A percentile compares a stretch with the other conserved stretches of the same genome.
phyloP scores from a whole-genome alignment of 208 protist species.

The Borovskyia barvae region DNA sequence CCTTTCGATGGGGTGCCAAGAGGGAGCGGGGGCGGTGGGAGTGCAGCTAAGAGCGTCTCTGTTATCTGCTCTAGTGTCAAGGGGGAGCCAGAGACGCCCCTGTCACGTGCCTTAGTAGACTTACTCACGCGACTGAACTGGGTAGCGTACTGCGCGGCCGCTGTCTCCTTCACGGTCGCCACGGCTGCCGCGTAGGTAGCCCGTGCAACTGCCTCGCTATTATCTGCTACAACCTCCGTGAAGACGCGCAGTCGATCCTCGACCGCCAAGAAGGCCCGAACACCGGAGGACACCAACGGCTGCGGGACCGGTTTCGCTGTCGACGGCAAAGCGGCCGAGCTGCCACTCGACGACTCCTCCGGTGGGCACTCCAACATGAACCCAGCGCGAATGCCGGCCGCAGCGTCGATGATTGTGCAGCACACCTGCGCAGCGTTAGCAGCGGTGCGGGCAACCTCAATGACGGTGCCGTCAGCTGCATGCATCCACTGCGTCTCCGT shows the following conservation, averaged over 20 bases:
- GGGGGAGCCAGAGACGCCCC: slow-evolving; percentile 24
- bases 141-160: slow-evolving; percentile 58
- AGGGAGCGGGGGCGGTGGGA: slow-evolving; percentile 30
- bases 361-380: slow-evolving; percentile 35
- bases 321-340: neutral
- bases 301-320: neutral
- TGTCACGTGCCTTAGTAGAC: slow-evolving; percentile 18
- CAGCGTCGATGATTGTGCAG: slow-evolving; percentile 28
- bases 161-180: slow-evolving; percentile 42
- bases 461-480: slow-evolving; percentile 41
- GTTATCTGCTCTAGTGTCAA: slow-evolving; percentile 63
- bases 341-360: no score
- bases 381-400: slow-evolving; percentile 32
- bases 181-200: slow-evolving; percentile 41
- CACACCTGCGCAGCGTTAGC: slow-evolving; percentile 61
- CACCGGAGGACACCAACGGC: slow-evolving; percentile 32
- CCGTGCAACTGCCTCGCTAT: slow-evolving; percentile 44
- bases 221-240: slow-evolving; percentile 65
- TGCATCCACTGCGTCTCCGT: slow-evolving; percentile 73
- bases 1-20: neutral
- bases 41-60: slow-evolving; percentile 31
- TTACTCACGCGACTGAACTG: slow-evolving; percentile 23
- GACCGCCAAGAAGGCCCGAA: slow-evolving; percentile 43
- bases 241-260: slow-evolving; percentile 34
- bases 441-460: slow-evolving; percentile 56